These are phyloP conservation scores for Coemansia sp. DNA, from an alignment of 192 early-diverging fungal species.

Conservation along the genomic window DNA sequence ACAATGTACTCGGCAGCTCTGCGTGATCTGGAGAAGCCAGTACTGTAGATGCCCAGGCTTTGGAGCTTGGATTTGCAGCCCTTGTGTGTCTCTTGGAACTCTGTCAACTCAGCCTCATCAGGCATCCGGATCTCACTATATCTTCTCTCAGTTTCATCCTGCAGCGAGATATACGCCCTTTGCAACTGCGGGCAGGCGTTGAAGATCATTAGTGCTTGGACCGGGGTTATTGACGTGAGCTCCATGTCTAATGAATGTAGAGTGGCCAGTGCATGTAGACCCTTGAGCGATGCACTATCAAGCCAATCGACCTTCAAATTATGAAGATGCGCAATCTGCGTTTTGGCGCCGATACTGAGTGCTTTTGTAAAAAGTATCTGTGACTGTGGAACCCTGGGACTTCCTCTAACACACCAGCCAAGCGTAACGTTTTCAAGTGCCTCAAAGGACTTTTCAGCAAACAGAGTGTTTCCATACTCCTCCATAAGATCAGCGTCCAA, in stretches of 20 bases:
- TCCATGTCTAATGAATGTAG: not conserved
- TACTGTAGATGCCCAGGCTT: not conserved
- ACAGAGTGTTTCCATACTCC: slow-evolving; percentile 1
- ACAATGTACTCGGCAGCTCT: slow-evolving; percentile 5
- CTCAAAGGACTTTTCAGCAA: not conserved
- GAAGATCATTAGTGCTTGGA: not conserved
- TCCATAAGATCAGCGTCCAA: slow-evolving; percentile 4
- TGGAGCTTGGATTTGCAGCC: slow-evolving; percentile 2
- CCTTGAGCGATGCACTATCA: not conserved
- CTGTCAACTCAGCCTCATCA: not conserved
- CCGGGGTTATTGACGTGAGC: not conserved
- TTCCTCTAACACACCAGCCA: not conserved
- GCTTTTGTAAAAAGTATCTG: not conserved
- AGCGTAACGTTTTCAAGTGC: not conserved
- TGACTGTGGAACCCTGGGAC: not conserved
- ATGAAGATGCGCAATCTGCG: not conserved
- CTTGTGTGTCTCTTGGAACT: slow-evolving; percentile 2
- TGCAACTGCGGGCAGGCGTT: slow-evolving; percentile 3
- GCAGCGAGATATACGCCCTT: slow-evolving; percentile 10
- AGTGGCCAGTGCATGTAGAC: not conserved
- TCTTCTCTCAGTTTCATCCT: not conserved
- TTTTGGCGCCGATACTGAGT: not conserved
- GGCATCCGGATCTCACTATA: not conserved
- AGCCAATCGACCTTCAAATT: not conserved
- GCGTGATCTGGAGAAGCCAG: slow-evolving; percentile 4